These are phyloP conservation scores for Zygosaccharomyces kombuchaensis DNA, from an alignment of 805 yeast genomes.

Conservation along the genomic window DNA sequence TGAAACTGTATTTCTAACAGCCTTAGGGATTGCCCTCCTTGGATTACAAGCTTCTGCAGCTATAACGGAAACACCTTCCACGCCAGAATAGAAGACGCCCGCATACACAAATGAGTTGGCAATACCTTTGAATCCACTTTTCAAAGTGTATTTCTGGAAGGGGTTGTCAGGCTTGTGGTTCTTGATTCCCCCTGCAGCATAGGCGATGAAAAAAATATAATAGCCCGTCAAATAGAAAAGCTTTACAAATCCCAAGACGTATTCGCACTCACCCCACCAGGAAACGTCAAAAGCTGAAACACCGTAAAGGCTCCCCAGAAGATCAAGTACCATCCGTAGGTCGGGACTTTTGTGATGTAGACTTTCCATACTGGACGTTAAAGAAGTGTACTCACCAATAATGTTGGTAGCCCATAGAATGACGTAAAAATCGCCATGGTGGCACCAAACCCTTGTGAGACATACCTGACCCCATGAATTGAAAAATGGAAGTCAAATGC, in stretches of 20 bases:
- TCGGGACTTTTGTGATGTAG: constrained; percentile 50
- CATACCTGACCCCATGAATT: constrained; percentile 46
- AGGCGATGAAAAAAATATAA: constrained; percentile 47
- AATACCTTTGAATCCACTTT: constrained; percentile 49
- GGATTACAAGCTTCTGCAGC: constrained; percentile 64
- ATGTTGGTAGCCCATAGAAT: constrained; percentile 54
- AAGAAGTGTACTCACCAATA: constrained; percentile 52
- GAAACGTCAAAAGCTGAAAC: constrained; percentile 50
- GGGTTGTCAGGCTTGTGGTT: constrained; percentile 36
- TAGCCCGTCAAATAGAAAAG: constrained; percentile 42
- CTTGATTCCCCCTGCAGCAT: constrained; percentile 41
- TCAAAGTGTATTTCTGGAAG: constrained; percentile 35
- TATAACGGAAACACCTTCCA: constrained; percentile 53
- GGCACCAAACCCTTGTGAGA: constrained; percentile 56
- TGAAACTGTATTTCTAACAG: constrained; percentile 52
- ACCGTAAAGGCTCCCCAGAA: constrained; percentile 49
- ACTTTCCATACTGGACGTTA: constrained; percentile 46
- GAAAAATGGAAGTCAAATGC: constrained; percentile 40
- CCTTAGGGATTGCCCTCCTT: constrained; percentile 51
- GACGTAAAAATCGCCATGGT: constrained; percentile 50
- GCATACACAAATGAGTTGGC: constrained; percentile 57
- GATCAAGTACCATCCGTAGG: constrained; percentile 51
- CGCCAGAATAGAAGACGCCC: constrained; percentile 56
- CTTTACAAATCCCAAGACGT: constrained; percentile 47
- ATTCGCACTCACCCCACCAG: constrained; percentile 56